Percentiles rank a stretch among this genome's conserved stretches.
Conservation (phyloP, 2,329 filamentous ascomycete species). For the Aspergillus phoenicis region DNA sequence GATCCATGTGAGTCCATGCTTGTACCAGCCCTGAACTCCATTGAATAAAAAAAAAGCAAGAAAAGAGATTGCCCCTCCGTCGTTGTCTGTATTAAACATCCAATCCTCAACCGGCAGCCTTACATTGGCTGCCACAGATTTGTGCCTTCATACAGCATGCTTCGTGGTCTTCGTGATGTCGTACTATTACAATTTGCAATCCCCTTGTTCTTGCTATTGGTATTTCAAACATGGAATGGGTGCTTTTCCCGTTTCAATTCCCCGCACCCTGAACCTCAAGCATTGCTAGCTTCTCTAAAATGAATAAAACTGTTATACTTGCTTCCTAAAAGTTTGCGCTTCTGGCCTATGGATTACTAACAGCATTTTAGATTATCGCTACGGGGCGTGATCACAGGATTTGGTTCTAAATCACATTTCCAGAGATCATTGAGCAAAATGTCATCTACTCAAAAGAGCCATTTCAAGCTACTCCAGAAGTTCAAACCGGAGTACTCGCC, state of each 20-base stretch:
- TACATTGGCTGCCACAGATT: neutral
- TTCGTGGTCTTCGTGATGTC: conserved; percentile 1
- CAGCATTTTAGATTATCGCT: conserved; percentile 24
- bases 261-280: neutral
- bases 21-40: neutral
- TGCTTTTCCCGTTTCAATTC: conserved; percentile 16
- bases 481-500: conserved; percentile 91
- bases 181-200: neutral
- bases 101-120: neutral
- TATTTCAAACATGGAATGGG: conserved; percentile 13
- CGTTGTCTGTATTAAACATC: neutral
- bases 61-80: conserved; percentile 1
- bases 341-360: conserved; percentile 21
- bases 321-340: neutral
- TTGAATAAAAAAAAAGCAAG: conserved; percentile 11
- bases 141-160: neutral
- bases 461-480: conserved; percentile 81
- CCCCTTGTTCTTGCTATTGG: neutral
- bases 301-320: neutral
- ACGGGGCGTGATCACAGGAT: conserved; percentile 25
- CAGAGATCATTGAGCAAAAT: conserved; percentile 49
- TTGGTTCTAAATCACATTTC: conserved; percentile 9
- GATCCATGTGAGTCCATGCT: conserved; percentile 33
- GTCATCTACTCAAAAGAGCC: conserved; percentile 54
- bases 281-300: conserved; percentile 9